Percentiles rank a stretch among this genome's conserved stretches.
These are phyloP conservation scores for Cladophialophora bantiana DNA, from an alignment of 2,329 filamentous ascomycete species.

Conservation along the genomic window DNA sequence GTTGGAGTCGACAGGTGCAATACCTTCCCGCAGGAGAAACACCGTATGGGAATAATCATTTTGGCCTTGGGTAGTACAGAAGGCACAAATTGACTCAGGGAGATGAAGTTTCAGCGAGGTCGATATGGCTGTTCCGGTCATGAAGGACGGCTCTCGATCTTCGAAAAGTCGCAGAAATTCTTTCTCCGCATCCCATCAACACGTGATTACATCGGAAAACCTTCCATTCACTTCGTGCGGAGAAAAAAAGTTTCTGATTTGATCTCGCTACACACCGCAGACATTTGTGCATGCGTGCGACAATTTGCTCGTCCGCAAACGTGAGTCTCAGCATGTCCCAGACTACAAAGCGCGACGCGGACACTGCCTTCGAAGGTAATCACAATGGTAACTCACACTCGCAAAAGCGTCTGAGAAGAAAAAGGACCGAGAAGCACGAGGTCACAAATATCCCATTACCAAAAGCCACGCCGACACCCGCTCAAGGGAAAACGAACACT, in stretches of 20 bases:
- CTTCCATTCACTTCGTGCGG: constrained; percentile 24
- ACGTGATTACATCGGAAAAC: constrained; percentile 17
- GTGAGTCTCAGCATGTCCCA: constrained; percentile 28
- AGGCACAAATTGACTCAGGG: background rate
- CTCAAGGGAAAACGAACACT: background rate
- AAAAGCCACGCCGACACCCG: background rate
- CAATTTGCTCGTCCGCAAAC: background rate
- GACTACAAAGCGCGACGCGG: constrained; percentile 32
- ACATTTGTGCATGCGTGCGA: constrained; percentile 2
- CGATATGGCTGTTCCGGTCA: background rate
- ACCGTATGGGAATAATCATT: constrained; percentile 99
- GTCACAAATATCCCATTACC: background rate
- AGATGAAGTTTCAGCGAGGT: background rate
- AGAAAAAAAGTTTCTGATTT: constrained; percentile 31
- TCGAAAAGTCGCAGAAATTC: constrained; percentile 12
- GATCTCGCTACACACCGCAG: background rate
- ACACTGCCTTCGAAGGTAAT: constrained; percentile 31
- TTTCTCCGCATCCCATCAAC: constrained; percentile 12
- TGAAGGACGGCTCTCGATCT: background rate
- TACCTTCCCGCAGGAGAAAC: constrained; percentile 99
- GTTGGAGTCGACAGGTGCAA: constrained; percentile 32
- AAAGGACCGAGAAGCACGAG: constrained; percentile 41
- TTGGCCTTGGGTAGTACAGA: constrained; percentile 49
- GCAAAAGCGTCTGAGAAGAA: constrained; percentile 40
- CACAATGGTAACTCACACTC: constrained; percentile 12